Base-by-base conservation (phyloP, 345 rosid species). In the Heritiera fomes region DNA sequence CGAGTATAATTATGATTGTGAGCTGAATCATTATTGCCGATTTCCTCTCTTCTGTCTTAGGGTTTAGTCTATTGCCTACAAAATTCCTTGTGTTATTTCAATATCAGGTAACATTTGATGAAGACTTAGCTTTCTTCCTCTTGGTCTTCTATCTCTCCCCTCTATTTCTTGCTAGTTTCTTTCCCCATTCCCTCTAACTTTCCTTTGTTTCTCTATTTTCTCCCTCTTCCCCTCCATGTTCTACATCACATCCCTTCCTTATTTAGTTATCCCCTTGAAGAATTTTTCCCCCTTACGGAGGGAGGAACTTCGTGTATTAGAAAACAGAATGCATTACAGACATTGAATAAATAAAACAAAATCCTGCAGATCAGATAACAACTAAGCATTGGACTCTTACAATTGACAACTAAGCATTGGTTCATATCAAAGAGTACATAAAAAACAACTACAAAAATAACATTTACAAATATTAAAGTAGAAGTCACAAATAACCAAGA, bases 211-310 rank as follows among this genome's bases (percentile, higher is more conserved):
- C 56, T 23, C 40, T 23, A 47, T 20, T 46, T 46, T 47, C 73
- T 67, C 38, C 55, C 28, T 56, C 61, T 56, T 14, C 13, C 40
- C 73, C 56, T 15, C 15, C 50, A 40, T 43, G 38, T 23, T 28
- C 73, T 23, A 47, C 40, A 23, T 70, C 10, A 69, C 55, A 47
- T 70, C 11, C 13, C 74, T 43, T 71, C 30, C 43, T 71, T 50
- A 28, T 50, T 23, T 50, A 71, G 23, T 49, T 71, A 30, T 49
- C 7, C 18, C 23, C 43, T 49, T 30, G 3, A 49, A 10, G 1
- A 30, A 49, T 49, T 50, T 28, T 50, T 38, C 14, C 75, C 20
- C 2, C 23, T 13, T 71, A 71, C 8, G 59, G 12, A 15, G 8
- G 15, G 28, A 8, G n/a, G 46, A 70, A 28, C 13, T 17, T 47